Base-by-base conservation (phyloP, 2,329 filamentous ascomycete species). In the Cercospora beticola region DNA sequence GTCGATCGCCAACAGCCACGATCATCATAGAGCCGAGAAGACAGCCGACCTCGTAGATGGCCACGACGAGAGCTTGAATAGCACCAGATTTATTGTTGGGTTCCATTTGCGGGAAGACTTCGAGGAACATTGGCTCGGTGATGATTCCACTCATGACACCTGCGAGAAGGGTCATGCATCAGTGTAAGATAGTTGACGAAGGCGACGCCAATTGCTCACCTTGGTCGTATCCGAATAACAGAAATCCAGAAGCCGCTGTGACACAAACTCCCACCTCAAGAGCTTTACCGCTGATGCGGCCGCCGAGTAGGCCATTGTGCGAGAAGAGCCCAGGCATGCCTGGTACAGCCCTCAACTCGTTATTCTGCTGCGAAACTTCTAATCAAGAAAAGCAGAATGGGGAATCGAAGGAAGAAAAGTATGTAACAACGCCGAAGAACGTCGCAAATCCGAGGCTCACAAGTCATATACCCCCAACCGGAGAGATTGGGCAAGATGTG, bases 1-100 rank as follows among this genome's bases (percentile, higher is more conserved):
- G 83, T 12, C 82, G 80, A 70, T 90, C 88, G 31, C 88, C 88
- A 6, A 86, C 75, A 74, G 79, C 82, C 68, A 81, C 75, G 43
- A 75, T 76, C 21, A 77, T 72, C 28, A 81, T 71, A 2, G 82
- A 79, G 5, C 82, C 82, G 14, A 84, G n/a, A 14, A 73, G 64
- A 68, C 68, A 71, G 40, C 74, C 74, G 52, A 74, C 66, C 64
- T 76, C 74, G 61, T 75, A 76, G 36, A 76, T 72, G n/a, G 74
- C 74, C n/a, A 75, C 82, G 80, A 72, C 71, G 14, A 77, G 78
- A 57, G 77, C 78, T 74, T 74, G 73, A 9, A 76, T 68, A 23
- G 72, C 76, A 12, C 70, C 64, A 65, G 69, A 61, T 68, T 68
- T 61, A 71, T 68, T 59, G 62, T 54, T 67, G 9, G 72, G 77